Base-by-base conservation (phyloP, 148 eudicot species). In the Amaranthus cruentus region DNA sequence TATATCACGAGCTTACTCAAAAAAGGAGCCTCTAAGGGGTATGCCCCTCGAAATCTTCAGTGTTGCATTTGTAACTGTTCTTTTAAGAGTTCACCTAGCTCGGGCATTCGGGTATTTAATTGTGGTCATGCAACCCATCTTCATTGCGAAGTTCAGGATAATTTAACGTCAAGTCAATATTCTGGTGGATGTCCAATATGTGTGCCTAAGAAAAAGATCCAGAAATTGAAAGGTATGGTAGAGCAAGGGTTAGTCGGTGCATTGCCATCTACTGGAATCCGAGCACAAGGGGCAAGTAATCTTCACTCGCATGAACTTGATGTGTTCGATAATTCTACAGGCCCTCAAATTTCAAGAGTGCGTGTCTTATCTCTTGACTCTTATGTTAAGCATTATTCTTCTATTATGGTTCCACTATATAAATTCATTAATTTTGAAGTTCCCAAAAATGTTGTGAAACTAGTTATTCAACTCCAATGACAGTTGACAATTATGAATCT, bases 111-210 rank as follows among this genome's bases (percentile, higher is more conserved):
- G 75, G 83, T 94, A 70, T 94, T 84, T 81, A 88, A 62, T 82
- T 94, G 97, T 73, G 98, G 98, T 72, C 98, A 94, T 79, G 88
- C 93, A 62, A 81, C 77, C 78, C 98, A 94, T 81, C 73, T 87
- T 72, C 89, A 86, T 42, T 94, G 98, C 75, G 87, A 91, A 68
- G 74, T 79, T 79, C 85, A 77, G 71, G 98, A 87, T 79, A 87
- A 76, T 65, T 91, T 75, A 54, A 79, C 84, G 43, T 81, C 87
- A 38, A 74, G 65, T 48, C 79, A 74, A 58, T 82, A 80, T 69
- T 79, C 90, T n/a, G 55, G 77, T 47, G 96, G 96, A 73, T 94
- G 98, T 71, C 98, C 98, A 46, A 75, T 91, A 56, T 94, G 98
- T 82, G 84, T 82, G 73, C 88, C 89, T 59, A 91, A 83, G 81